Base-by-base conservation (phyloP, 2,329 filamentous ascomycete species). In the Ophioceras dolichostomum region DNA sequence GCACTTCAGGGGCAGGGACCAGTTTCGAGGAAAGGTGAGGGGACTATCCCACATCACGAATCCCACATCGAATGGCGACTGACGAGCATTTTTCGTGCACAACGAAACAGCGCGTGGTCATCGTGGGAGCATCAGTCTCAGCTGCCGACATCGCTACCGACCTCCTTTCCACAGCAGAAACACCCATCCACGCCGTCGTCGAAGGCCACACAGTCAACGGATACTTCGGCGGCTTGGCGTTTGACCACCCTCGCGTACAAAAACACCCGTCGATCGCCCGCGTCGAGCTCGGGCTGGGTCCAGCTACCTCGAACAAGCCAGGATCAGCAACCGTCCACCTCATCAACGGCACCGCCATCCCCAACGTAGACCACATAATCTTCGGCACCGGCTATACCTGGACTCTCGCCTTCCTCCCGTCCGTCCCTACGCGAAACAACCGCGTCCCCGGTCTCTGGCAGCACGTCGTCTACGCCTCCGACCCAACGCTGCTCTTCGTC, bases 311-410 rank as follows among this genome's bases (percentile, higher is more conserved):
- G n/a, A n/a, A n/a, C n/a, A n/a, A n/a, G n/a, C n/a, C n/a, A n/a
- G n/a, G n/a, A n/a, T n/a, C n/a, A n/a, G 33, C 33, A 14, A 30
- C 12, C 65, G 68, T 79, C 0, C 59, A 71, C 39, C 72, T 81
- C 34, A 58, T 64, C 24, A 71, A 80, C 43, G 74, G 74, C 2
- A 65, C 58, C 1, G 58, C 50, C 1, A 59, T 76, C 6, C 43
- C 59, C 0, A 58, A 68, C 14, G 68, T 82, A 12, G 77, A 83
- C 50, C 50, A 70, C 45, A 62, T 83, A 42, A 69, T 83, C 43
- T 77, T 82, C 41, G 76, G 75, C 17, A 83, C 78, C 0, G 78
- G 78, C 0, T 81, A 79, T 50, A 67, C 61, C 19, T 81, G 73
- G 73, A 73, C 71, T 0, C 50, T 80, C 0, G 76, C 75, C 0